Conservation (phyloP, 2,329 filamentous ascomycete genomes). For the Calonectria honghensis region DNA sequence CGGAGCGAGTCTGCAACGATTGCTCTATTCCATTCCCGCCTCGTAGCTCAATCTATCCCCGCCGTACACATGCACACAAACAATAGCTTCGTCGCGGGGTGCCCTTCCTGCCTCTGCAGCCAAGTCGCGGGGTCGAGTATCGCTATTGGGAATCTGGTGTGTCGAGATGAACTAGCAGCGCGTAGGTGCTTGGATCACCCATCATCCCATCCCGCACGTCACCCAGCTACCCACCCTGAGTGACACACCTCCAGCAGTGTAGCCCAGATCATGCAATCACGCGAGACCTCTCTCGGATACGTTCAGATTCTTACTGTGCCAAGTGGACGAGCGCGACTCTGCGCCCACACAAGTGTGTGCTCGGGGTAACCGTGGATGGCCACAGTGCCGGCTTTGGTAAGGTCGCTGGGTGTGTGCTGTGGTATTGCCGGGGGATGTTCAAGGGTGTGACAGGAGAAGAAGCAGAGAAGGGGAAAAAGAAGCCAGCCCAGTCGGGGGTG, state of each 20-base stretch:
- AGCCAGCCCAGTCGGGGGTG: neutral
- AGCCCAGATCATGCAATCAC: conserved; percentile 9
- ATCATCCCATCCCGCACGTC: neutral
- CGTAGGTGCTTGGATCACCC: neutral
- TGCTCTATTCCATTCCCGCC: neutral
- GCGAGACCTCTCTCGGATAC: neutral
- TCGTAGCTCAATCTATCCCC: neutral
- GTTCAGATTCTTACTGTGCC: neutral
- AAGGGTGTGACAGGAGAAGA: neutral
- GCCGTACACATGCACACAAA: neutral
- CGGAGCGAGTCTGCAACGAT: neutral
- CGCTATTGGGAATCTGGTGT: neutral
- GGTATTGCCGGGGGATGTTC: neutral
- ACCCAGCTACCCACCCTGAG: neutral
- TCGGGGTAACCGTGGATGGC: neutral
- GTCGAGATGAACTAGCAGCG: neutral
- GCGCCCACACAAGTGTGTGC: conserved; percentile 5
- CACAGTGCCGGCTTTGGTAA: neutral
- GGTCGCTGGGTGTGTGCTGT: conserved; percentile 1
- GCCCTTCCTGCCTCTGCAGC: neutral
- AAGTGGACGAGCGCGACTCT: conserved; percentile 14
- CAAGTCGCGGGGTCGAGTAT: neutral
- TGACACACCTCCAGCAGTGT: neutral
- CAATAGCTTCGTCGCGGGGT: neutral
- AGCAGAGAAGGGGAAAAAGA: neutral